Percentiles rank a stretch among this genome's conserved stretches.
Evolutionary conservation across 208 protist genomes (phyloP).

Genomic region (Blechomonas ayalai): DNA sequence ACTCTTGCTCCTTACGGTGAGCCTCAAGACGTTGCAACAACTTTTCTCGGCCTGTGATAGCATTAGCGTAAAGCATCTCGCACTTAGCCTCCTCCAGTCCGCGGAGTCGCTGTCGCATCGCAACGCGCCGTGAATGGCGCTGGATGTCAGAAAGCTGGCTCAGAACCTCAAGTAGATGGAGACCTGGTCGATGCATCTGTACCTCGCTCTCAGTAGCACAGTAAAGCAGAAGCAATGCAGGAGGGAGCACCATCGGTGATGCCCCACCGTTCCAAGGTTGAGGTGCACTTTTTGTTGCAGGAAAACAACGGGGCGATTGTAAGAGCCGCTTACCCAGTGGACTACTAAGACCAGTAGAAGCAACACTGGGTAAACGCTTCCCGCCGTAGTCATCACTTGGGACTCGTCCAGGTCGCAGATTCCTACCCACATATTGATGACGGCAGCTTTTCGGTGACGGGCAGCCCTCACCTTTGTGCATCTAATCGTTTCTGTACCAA

Average conservation of each 20-base stretch:
- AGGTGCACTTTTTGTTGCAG: too few species aligned
- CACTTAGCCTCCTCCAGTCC: not conserved
- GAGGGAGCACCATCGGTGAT: slow-evolving; percentile 40
- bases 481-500: too few species aligned
- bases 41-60: slow-evolving; percentile 1
- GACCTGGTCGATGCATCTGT: not conserved
- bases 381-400: too few species aligned
- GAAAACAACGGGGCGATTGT: too few species aligned
- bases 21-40: slow-evolving; percentile 1
- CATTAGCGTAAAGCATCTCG: slow-evolving; percentile 11
- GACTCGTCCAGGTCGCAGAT: too few species aligned
- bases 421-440: too few species aligned
- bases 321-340: too few species aligned
- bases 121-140: slow-evolving; percentile 6
- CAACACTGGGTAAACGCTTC: too few species aligned
- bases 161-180: slow-evolving; percentile 18
- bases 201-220: slow-evolving; percentile 13
- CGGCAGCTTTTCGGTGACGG: too few species aligned
- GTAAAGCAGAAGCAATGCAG: slow-evolving; percentile 36
- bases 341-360: too few species aligned
- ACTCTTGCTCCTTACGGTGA: not conserved
- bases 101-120: not conserved
- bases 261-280: too few species aligned
- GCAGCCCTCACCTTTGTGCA: too few species aligned
- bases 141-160: slow-evolving; percentile 14